A percentile compares a stretch with the other conserved stretches of the same genome.
Conservation (phyloP, 441 rosid species). For the Francoa sonchifolia region DNA sequence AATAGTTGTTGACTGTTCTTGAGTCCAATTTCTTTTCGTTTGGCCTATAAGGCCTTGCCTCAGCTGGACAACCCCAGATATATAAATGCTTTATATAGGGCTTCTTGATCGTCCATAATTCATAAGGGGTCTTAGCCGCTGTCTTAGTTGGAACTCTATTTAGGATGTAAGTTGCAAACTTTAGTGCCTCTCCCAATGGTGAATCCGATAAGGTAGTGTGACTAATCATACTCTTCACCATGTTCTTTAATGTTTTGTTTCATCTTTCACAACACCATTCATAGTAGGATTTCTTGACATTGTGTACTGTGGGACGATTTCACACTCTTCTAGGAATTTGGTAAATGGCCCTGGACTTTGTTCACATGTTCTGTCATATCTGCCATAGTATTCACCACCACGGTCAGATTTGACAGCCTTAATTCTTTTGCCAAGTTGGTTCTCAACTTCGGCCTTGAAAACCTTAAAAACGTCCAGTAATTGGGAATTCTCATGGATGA, state of each 20-base stretch:
- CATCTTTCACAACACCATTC: not conserved
- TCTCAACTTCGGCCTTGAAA: no score
- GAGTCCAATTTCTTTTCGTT: not conserved
- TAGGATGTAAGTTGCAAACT: not conserved
- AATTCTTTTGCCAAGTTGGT: no score
- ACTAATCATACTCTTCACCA: not conserved
- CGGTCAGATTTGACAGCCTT: no score
- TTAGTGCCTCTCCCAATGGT: not conserved
- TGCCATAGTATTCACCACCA: no score
- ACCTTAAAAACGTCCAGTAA: not conserved
- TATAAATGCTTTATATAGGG: not conserved
- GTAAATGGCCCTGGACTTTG: not conserved
- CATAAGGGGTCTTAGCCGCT: not conserved
- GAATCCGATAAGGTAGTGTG: not conserved
- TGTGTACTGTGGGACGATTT: not conserved
- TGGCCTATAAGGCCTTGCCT: no score
- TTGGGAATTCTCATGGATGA: not conserved
- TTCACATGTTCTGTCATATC: not conserved
- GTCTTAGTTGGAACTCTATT: constrained; percentile 1
- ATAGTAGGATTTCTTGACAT: not conserved
- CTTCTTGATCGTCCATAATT: not conserved
- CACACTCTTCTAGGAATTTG: not conserved
- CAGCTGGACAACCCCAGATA: constrained; percentile 6
- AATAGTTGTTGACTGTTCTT: not conserved
- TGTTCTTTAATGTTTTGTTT: not conserved